These are phyloP conservation scores for Diaporthe sp. DNA, from an alignment of 2,329 filamentous ascomycete species.

Conservation along the genomic window DNA sequence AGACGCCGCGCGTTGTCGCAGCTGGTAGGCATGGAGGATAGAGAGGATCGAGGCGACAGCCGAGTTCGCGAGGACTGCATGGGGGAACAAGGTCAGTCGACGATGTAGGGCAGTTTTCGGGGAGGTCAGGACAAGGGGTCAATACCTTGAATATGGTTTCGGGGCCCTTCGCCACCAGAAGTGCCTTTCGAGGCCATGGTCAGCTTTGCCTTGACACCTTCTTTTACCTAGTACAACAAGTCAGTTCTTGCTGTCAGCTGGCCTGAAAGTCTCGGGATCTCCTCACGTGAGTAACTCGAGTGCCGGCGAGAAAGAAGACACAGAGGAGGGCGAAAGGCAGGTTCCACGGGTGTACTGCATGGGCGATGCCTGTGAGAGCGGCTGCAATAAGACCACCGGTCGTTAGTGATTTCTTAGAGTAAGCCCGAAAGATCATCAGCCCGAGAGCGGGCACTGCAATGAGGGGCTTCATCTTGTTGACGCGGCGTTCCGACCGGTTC, in stretches of 20 bases:
- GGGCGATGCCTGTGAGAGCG: conserved; percentile 78
- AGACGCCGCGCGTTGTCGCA: conserved; percentile 60
- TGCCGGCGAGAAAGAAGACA: conserved; percentile 90
- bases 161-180: conserved; percentile 82
- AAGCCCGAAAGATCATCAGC: conserved; percentile 75
- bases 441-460: conserved; percentile 71
- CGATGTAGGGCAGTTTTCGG: neutral
- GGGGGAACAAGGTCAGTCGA: neutral
- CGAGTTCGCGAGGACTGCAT: conserved; percentile 84
- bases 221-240: conserved; percentile 75
- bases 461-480: conserved; percentile 65
- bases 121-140: neutral
- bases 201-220: conserved; percentile 84
- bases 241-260: conserved; percentile 33
- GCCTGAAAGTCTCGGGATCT: neutral
- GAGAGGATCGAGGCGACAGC: conserved; percentile 78
- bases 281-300: conserved; percentile 82
- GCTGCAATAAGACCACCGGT: conserved; percentile 80
- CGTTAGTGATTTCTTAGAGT: conserved; percentile 83
- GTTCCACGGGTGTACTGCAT: conserved; percentile 94
- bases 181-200: conserved; percentile 83
- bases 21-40: conserved; percentile 72
- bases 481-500: neutral
- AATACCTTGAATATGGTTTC: conserved; percentile 85
- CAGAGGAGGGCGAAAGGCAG: conserved; percentile 88